Conservation (phyloP, 805 yeast species). For the Pichia membranifaciens region DNA sequence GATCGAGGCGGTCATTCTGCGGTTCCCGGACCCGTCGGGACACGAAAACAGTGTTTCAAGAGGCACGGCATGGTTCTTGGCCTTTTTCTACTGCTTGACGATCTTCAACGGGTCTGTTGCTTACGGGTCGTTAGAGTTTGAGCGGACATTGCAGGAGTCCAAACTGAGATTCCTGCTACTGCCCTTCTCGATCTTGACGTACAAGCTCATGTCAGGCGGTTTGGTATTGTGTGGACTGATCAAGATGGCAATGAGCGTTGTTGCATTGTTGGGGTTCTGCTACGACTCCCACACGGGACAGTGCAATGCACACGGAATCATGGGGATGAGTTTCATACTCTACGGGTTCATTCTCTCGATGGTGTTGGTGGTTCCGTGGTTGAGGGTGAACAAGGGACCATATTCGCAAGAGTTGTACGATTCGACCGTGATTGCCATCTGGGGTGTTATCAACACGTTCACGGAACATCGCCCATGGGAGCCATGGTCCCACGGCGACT, state of each 20-base stretch:
- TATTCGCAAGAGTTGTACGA: constrained; percentile 84
- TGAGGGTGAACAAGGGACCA: constrained; percentile 44
- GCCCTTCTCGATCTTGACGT: constrained; percentile 27
- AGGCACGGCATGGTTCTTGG: constrained; percentile 62
- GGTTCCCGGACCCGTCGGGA: constrained; percentile 59
- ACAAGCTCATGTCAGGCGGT: constrained; percentile 44
- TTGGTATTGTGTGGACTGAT: constrained; percentile 66
- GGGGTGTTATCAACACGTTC: constrained; percentile 94
- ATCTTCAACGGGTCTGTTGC: constrained; percentile 51
- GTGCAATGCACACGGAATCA: constrained; percentile 93
- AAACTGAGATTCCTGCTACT: constrained; percentile 36
- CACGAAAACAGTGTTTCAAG: constrained; percentile 63
- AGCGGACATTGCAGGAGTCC: constrained; percentile 19
- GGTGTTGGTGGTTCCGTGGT: constrained; percentile 71
- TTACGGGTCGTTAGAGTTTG: constrained; percentile 28
- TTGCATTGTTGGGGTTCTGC: constrained; percentile 84
- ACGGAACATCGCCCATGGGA: constrained; percentile 94
- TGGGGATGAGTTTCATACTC: constrained; percentile 83
- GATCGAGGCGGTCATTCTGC: constrained; percentile 50
- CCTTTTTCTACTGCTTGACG: constrained; percentile 40
- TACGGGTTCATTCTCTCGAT: constrained; percentile 70
- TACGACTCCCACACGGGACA: constrained; percentile 82
- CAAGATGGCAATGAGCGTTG: constrained; percentile 72
- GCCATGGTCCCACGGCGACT: constrained; percentile 87
- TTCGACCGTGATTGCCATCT: constrained; percentile 67